Evolutionary conservation across 1,139 yeast genomes (phyloP).

Genomic region (Pichia sp.): DNA sequence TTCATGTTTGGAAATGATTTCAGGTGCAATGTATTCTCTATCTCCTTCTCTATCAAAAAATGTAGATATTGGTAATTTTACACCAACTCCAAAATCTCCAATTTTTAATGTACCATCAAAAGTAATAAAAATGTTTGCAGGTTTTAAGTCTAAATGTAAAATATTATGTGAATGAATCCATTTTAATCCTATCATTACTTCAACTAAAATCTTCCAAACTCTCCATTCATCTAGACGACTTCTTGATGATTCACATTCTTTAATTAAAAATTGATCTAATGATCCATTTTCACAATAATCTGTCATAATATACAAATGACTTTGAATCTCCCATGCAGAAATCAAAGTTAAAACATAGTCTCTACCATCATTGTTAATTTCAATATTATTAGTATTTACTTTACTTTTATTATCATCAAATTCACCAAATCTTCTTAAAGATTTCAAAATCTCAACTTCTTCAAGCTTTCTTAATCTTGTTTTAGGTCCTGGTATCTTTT

Average conservation of each 20-base stretch:
- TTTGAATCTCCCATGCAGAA: conserved; percentile 80
- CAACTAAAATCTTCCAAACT: conserved; percentile 91
- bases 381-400: neutral
- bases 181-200: conserved; percentile 68
- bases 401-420: neutral
- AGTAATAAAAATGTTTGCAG: conserved; percentile 89
- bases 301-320: conserved; percentile 83
- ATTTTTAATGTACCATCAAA: conserved; percentile 88
- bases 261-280: conserved; percentile 70
- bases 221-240: conserved; percentile 85
- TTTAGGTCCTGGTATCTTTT: conserved; percentile 46
- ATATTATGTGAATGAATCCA: conserved; percentile 74
- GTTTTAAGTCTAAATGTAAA: conserved; percentile 83
- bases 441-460: conserved; percentile 49
- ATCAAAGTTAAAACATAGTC: conserved; percentile 75
- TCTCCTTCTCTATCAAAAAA: conserved; percentile 92
- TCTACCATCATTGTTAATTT: conserved; percentile 40
- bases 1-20: conserved; percentile 71
- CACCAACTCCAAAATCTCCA: conserved; percentile 71
- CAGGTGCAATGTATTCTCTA: conserved; percentile 96
- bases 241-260: conserved; percentile 64
- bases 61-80: conserved; percentile 49
- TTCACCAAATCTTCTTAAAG: conserved; percentile 29
- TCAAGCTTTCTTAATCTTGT: conserved; percentile 47
- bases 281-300: conserved; percentile 96